Evolutionary conservation across 306 rosid species (phyloP).

Genomic region (Pyrus betulifolia): DNA sequence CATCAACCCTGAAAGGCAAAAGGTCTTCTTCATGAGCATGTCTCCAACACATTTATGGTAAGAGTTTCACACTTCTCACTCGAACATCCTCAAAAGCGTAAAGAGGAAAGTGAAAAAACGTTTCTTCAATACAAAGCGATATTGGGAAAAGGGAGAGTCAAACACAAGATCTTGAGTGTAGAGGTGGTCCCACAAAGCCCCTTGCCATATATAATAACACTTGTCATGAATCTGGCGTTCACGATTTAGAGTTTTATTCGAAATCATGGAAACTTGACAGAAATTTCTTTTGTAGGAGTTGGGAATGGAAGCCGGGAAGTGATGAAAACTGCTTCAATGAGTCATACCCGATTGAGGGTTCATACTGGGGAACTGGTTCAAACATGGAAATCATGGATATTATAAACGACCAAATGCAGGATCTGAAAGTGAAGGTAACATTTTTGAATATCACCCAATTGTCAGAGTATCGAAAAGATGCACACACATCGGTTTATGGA

Average conservation of each 20-base stretch:
- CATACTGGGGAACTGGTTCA: slow-evolving; percentile 87
- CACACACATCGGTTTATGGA: slow-evolving; percentile 68
- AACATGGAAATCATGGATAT: slow-evolving; percentile 71
- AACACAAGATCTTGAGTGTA: no score
- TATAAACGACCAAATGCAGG: slow-evolving; percentile 27
- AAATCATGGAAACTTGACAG: not conserved
- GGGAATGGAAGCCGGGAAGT: slow-evolving; percentile 84
- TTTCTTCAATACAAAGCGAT: no score
- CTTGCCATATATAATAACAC: no score
- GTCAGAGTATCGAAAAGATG: slow-evolving; percentile 86
- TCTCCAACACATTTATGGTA: slow-evolving; percentile 90
- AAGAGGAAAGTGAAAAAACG: not conserved
- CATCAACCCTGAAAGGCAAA: slow-evolving; percentile 49
- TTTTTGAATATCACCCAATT: slow-evolving; percentile 70
- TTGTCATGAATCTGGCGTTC: no score
- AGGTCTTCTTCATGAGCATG: slow-evolving; percentile 80
- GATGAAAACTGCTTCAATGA: slow-evolving; percentile 74
- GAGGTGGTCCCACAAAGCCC: no score
- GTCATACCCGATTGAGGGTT: slow-evolving; percentile 51
- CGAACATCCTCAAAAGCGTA: not conserved
- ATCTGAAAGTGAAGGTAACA: slow-evolving; percentile 48
- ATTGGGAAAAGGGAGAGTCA: no score
- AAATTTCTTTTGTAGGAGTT: slow-evolving; percentile 49
- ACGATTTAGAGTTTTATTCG: no score
- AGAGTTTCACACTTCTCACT: slow-evolving; percentile 25